Evolutionary conservation across 2,329 filamentous ascomycete genomes (phyloP).

Genomic region (Dendrostoma leiphaemia): DNA sequence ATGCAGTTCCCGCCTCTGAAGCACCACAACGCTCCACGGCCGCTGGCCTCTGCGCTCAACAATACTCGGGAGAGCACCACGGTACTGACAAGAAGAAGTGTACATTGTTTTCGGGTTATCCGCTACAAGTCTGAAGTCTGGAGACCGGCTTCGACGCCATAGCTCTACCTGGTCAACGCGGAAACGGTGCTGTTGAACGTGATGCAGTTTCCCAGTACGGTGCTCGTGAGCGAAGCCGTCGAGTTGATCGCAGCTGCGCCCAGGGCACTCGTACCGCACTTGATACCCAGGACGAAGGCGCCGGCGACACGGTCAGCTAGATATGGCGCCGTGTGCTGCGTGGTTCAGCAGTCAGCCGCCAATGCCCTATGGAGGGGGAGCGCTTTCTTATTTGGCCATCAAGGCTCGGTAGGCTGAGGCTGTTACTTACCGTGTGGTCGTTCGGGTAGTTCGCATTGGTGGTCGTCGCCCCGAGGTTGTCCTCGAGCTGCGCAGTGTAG

Average conservation of each 20-base stretch:
- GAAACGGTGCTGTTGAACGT: constrained; percentile 26
- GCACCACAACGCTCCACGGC: too few species aligned
- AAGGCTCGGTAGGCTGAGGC: not conserved
- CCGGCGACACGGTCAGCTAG: constrained; percentile 51
- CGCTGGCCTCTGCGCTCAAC: too few species aligned
- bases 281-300: constrained; percentile 55
- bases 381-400: too few species aligned
- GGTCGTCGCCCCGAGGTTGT: constrained; percentile 44
- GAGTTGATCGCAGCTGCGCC: constrained; percentile 30
- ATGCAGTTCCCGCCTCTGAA: too few species aligned
- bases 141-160: not conserved
- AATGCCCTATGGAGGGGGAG: too few species aligned
- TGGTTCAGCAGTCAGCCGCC: not conserved
- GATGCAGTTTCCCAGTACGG: constrained; percentile 30
- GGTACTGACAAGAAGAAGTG: too few species aligned
- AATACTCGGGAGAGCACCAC: too few species aligned
- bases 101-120: too few species aligned
- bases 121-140: too few species aligned
- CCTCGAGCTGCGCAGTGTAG: constrained; percentile 53
- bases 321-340: not conserved
- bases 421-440: constrained; percentile 50
- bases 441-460: constrained; percentile 55
- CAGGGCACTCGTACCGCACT: constrained; percentile 45
- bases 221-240: constrained; percentile 29
- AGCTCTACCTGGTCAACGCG: constrained; percentile 17